These are phyloP conservation scores for Microdochium nivale DNA, from an alignment of 2,329 filamentous ascomycete genomes.

Conservation along the genomic window DNA sequence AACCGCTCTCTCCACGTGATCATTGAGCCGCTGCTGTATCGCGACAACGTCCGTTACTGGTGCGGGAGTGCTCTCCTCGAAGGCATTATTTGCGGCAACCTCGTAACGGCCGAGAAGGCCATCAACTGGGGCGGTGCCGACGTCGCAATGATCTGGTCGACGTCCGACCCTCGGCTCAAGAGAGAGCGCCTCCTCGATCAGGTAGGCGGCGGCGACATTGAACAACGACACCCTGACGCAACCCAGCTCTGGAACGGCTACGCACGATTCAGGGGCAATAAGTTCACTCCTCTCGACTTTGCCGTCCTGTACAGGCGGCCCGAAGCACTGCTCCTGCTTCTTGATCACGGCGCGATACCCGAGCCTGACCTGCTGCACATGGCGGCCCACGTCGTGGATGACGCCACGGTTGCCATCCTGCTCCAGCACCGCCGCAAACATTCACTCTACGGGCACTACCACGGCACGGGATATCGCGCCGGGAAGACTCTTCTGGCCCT, in stretches of 20 bases:
- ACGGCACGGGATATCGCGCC: neutral
- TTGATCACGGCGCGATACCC: neutral
- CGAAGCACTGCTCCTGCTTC: neutral
- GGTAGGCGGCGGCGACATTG: neutral
- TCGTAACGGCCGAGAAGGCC: neutral
- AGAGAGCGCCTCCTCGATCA: neutral
- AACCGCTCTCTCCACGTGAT: neutral
- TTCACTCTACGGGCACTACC: neutral
- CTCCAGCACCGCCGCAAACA: neutral
- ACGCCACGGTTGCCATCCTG: neutral
- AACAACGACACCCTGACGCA: neutral
- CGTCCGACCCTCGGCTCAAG: neutral
- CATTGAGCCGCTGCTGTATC: neutral
- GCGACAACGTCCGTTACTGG: neutral
- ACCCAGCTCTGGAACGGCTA: neutral
- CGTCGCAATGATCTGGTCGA: neutral
- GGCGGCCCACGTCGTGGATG: neutral
- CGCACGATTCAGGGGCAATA: neutral
- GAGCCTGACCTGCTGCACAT: neutral
- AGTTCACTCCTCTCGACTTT: neutral
- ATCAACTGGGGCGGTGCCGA: neutral
- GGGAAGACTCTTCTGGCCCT: neutral
- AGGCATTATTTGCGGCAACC: neutral
- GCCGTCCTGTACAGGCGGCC: neutral
- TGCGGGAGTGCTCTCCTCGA: neutral